These are phyloP conservation scores for Thalassiosira profunda DNA, from an alignment of 108 stramenopile genomes.

Conservation along the genomic window DNA sequence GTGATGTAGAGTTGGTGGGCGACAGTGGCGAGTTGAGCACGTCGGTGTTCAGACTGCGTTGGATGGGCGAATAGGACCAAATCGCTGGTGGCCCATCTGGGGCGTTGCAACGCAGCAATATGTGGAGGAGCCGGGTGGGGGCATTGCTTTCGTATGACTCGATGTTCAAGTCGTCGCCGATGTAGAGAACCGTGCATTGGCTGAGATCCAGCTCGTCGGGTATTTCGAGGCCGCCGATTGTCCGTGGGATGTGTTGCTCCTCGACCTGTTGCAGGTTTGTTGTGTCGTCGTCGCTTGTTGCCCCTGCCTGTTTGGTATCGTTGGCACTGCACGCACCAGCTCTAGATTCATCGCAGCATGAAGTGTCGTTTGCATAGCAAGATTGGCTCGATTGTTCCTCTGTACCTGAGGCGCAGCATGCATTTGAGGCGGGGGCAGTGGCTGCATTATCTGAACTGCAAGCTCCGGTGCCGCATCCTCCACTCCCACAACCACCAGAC, in stretches of 20 bases:
- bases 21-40: constrained; percentile 39
- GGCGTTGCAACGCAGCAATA: constrained; percentile 56
- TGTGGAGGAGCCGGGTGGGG: constrained; percentile 46
- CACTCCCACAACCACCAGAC: too few relatives aligned
- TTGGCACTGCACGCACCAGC: too few relatives aligned
- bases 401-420: constrained; percentile 20
- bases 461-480: too few relatives aligned
- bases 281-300: neutral
- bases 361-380: neutral
- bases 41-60: constrained; percentile 25
- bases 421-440: too few relatives aligned
- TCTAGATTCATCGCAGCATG: neutral
- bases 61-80: constrained; percentile 78
- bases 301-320: neutral
- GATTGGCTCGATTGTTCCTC: neutral
- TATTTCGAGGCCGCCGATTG: constrained; percentile 81
- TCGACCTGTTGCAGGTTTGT: neutral
- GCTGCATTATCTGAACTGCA: too few relatives aligned
- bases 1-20: constrained; percentile 25
- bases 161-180: constrained; percentile 68
- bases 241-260: constrained; percentile 36
- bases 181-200: constrained; percentile 69
- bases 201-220: constrained; percentile 64
- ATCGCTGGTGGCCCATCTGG: constrained; percentile 45
- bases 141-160: constrained; percentile 26